Percentiles rank a stretch among this genome's conserved stretches.
phyloP scores from a whole-genome alignment of 1,284 basidiomycete genomes.

The Moesziomyces sp. region DNA sequence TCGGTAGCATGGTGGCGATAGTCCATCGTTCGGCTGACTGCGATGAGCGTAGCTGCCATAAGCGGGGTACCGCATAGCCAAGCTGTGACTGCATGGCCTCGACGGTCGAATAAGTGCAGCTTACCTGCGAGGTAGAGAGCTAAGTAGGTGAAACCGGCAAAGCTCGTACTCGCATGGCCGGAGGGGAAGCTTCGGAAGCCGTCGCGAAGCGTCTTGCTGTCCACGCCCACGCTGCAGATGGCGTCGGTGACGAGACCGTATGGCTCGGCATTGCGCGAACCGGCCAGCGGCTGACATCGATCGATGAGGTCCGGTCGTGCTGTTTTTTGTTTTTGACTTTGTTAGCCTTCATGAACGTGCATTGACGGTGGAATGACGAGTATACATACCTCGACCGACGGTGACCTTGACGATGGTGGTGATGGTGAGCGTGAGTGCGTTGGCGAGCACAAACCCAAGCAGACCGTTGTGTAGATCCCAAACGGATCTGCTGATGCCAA shows the following conservation, averaged over 20 bases:
- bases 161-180: constrained; percentile 91
- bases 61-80: constrained; percentile 85
- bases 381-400: constrained; percentile 79
- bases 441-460: constrained; percentile 79
- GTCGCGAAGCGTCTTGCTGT: constrained; percentile 34
- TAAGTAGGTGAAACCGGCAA: constrained; percentile 90
- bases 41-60: constrained; percentile 82
- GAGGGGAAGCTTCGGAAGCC: constrained; percentile 95
- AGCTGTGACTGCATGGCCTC: constrained; percentile 84
- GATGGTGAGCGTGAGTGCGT: constrained; percentile 80
- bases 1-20: constrained; percentile 71
- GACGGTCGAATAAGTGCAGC: constrained; percentile 85
- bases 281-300: constrained; percentile 80
- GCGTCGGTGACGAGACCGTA: constrained; percentile 80
- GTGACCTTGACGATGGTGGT: constrained; percentile 83
- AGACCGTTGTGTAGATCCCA: constrained; percentile 89
- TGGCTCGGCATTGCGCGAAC: constrained; percentile 72
- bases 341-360: too few species aligned
- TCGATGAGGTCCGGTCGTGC: constrained; percentile 71
- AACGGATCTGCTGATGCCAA: constrained; percentile 78
- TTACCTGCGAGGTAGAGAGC: constrained; percentile 81
- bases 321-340: too few species aligned
- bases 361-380: too few species aligned
- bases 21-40: constrained; percentile 73
- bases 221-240: constrained; percentile 77